phyloP scores from a whole-genome alignment of 1,139 yeast genomes.

The Komagataea norvegica region DNA sequence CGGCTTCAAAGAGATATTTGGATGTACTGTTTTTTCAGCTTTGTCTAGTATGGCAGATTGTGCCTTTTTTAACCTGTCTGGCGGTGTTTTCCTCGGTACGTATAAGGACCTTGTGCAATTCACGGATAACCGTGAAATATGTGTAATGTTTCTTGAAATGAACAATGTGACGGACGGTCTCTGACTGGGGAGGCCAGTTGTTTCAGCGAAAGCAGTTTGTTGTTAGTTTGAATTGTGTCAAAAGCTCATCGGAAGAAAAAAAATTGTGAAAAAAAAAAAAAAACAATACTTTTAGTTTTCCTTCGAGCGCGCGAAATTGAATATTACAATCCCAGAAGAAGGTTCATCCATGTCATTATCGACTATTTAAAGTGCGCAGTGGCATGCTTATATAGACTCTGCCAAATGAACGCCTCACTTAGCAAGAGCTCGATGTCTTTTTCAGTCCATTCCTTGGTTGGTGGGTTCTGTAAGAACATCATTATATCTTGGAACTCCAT shows the following conservation, averaged over 20 bases:
- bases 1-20: background rate
- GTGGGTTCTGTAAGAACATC: conserved; percentile 83
- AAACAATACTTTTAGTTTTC: too few relatives aligned
- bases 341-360: background rate
- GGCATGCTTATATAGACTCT: conserved; percentile 84
- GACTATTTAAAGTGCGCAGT: conserved; percentile 60
- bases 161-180: conserved; percentile 12
- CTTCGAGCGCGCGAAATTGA: conserved; percentile 1
- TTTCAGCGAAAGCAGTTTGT: too few relatives aligned
- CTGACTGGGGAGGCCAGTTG: too few relatives aligned
- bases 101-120: conserved; percentile 10
- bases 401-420: conserved; percentile 97
- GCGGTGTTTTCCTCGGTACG: conserved; percentile 1
- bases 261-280: too few relatives aligned
- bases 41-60: background rate
- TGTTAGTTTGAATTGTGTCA: too few relatives aligned
- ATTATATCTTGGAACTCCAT: conserved; percentile 95
- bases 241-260: conserved; percentile 5
- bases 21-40: background rate
- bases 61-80: background rate
- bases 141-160: background rate
- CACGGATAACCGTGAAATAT: conserved; percentile 15
- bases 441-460: conserved; percentile 81
- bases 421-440: conserved; percentile 86
- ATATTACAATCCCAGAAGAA: background rate